These are phyloP conservation scores for Pleurotus eryngii DNA, from an alignment of 768 basidiomycete genomes.

Conservation along the genomic window DNA sequence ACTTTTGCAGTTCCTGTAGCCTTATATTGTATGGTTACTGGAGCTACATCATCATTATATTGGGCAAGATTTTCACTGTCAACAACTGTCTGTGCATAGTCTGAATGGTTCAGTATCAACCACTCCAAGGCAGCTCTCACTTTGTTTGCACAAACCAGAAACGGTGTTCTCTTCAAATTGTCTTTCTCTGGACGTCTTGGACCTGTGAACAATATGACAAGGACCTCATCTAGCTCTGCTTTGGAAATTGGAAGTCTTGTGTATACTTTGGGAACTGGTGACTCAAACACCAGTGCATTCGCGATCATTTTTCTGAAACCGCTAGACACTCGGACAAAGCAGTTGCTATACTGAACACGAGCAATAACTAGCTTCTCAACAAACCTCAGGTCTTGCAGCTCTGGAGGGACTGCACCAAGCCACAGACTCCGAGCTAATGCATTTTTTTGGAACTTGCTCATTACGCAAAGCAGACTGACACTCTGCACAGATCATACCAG, in stretches of 20 bases:
- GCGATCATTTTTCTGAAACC: slow-evolving; percentile 17
- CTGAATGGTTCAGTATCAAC: slow-evolving; percentile 24
- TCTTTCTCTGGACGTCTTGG: slow-evolving; percentile 9
- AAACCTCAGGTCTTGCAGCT: slow-evolving; percentile 18
- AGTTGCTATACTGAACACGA: slow-evolving; percentile 17
- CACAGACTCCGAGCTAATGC: slow-evolving; percentile 29
- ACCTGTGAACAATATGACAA: slow-evolving; percentile 15
- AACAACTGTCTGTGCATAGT: slow-evolving; percentile 20
- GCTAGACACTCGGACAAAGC: slow-evolving; percentile 16
- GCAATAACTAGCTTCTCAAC: slow-evolving; percentile 17
- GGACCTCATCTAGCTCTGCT: slow-evolving; percentile 17
- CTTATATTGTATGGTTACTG: slow-evolving; percentile 13
- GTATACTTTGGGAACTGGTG: slow-evolving; percentile 19
- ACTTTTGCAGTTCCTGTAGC: slow-evolving; percentile 5
- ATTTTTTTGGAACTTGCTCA: slow-evolving; percentile 11
- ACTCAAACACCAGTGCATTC: slow-evolving; percentile 23
- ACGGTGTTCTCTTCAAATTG: slow-evolving; percentile 17
- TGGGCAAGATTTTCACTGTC: slow-evolving; percentile 12
- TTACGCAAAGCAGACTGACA: slow-evolving; percentile 7
- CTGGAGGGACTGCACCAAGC: slow-evolving; percentile 24
- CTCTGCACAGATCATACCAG: background rate
- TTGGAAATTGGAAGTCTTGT: slow-evolving; percentile 15
- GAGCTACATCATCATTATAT: slow-evolving; percentile 11
- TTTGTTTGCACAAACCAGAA: slow-evolving; percentile 19
- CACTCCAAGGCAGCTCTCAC: slow-evolving; percentile 22